Conservation (phyloP, 257 asterid genomes). For the Thymus mandschuricus region DNA sequence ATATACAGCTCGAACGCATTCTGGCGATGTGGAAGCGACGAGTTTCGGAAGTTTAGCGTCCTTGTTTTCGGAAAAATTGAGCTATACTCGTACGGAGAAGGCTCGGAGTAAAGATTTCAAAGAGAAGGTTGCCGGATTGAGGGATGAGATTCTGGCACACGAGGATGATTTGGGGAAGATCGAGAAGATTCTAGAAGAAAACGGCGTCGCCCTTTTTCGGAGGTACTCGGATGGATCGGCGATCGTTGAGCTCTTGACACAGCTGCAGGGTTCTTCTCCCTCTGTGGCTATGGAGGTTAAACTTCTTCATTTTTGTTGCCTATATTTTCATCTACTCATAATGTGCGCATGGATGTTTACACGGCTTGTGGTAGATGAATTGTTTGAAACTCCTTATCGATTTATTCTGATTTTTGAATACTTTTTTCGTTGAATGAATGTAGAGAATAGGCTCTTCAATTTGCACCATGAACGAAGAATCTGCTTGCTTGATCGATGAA, state of each 20-base stretch:
- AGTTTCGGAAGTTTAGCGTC: conserved; percentile 23
- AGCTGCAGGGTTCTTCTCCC: conserved; percentile 46
- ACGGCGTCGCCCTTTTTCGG: conserved; percentile 58
- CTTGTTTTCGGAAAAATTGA: conserved; percentile 40
- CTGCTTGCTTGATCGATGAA: conserved; percentile 11
- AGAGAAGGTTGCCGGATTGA: conserved; percentile 48
- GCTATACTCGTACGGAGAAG: conserved; percentile 20
- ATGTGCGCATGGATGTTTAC: neutral
- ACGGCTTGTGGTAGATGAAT: neutral
- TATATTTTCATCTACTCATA: conserved; percentile 10
- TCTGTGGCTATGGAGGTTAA: conserved; percentile 65
- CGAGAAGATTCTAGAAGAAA: conserved; percentile 52
- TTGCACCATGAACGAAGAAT: neutral
- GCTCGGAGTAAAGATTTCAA: conserved; percentile 29
- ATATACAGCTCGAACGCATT: conserved; percentile 32
- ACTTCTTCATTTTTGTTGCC: neutral
- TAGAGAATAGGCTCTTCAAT: no score
- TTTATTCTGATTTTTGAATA: neutral
- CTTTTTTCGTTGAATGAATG: neutral
- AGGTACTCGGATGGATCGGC: conserved; percentile 63
- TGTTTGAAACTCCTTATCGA: no score
- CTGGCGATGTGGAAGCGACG: conserved; percentile 15
- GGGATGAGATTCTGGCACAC: conserved; percentile 47
- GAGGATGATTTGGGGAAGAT: conserved; percentile 43
- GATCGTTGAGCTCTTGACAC: conserved; percentile 57